Evolutionary conservation across 495 filamentous ascomycete species (phyloP).

Genomic region (Letharia lupina): DNA sequence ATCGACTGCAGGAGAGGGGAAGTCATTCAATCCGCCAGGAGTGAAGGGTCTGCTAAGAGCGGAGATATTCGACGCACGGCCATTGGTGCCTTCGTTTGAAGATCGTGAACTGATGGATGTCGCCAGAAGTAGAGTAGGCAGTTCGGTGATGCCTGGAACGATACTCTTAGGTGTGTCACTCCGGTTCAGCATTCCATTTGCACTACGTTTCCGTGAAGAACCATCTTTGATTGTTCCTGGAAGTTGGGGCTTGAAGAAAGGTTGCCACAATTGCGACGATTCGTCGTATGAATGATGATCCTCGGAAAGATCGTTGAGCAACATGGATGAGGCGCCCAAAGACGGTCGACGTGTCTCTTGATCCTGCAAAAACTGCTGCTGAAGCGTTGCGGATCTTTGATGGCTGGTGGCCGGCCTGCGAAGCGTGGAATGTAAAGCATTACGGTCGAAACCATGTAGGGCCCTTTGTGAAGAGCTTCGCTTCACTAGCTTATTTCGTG

Average conservation of each 20-base stretch:
- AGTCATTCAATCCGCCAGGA: conserved; percentile 14
- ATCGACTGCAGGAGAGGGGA: not conserved
- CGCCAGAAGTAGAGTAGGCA: conserved; percentile 38
- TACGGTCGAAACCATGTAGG: conserved; percentile 29
- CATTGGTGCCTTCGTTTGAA: conserved; percentile 13
- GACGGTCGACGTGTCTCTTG: conserved; percentile 11
- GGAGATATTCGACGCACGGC: conserved; percentile 16
- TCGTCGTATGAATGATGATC: conserved; percentile 17
- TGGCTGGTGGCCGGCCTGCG: conserved; percentile 80
- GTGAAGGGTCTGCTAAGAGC: conserved; percentile 25
- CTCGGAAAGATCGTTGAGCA: conserved; percentile 19
- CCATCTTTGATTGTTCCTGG: conserved; percentile 33
- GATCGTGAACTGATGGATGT: conserved; percentile 30
- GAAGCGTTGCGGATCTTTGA: conserved; percentile 67
- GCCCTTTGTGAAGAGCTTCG: conserved; percentile 57
- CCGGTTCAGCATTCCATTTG: conserved; percentile 22
- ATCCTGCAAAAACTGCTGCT: conserved; percentile 22
- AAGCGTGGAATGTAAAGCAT: conserved; percentile 41
- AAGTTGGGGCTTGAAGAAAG: conserved; percentile 38
- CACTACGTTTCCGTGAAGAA: conserved; percentile 26
- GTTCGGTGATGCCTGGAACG: conserved; percentile 24
- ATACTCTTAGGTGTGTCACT: conserved; percentile 28
- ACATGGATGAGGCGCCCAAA: conserved; percentile 15
- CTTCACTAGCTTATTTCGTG: conserved; percentile 83
- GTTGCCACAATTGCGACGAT: conserved; percentile 32